Evolutionary conservation across 176 grass and related monocot genomes (phyloP), one percentile per base, ranked within the genome.

Genomic region (Saccharum spontaneum): DNA sequence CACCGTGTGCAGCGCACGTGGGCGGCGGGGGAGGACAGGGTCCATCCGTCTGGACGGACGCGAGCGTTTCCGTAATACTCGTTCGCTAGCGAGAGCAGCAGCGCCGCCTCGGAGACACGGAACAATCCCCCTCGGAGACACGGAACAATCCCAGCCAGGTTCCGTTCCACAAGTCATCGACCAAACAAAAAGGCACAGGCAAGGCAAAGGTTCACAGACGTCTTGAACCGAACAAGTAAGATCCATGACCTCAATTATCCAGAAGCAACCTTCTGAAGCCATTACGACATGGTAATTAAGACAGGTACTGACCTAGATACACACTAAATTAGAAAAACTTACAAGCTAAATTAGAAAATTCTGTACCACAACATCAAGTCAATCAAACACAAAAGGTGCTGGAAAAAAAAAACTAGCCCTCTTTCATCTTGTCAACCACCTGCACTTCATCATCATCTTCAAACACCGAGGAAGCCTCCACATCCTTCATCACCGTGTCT

Each of bases 401-500:
- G 6, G 70, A 3, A 6, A 28, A 77, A 67, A 72, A 7, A 6
- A 36, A 40, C 59, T 88, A 78, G 0, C 40, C 86, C 33, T 82
- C 69, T 39, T 87, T 80, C 81, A 49, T 77, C 36, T 49, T 84
- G 17, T 70, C 77, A 6, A 85, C 71, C 5, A 87, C 80, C 39
- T 82, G 67, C 48, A 43, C 68, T 73, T 86, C 78, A 69, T 81
- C 84, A 17, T 79, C 67, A 37, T 64, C 73, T 71, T 84, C 67
- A 62, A 45, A 45, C 18, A 39, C 80, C 2, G 75, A 50, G 2
- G 73, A 22, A 87, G 77, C 67, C 72, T 87, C 86, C 4, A 43
- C 76, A 62, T 87, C 80, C 15, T 69, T 87, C 77, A 70, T 84
- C 11, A 48, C 33, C 1, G 84, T 66, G 22, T 89, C 84, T 72